These are phyloP conservation scores for Hypoxylon sp. DNA, from an alignment of 2,329 filamentous ascomycete genomes.

Conservation along the genomic window DNA sequence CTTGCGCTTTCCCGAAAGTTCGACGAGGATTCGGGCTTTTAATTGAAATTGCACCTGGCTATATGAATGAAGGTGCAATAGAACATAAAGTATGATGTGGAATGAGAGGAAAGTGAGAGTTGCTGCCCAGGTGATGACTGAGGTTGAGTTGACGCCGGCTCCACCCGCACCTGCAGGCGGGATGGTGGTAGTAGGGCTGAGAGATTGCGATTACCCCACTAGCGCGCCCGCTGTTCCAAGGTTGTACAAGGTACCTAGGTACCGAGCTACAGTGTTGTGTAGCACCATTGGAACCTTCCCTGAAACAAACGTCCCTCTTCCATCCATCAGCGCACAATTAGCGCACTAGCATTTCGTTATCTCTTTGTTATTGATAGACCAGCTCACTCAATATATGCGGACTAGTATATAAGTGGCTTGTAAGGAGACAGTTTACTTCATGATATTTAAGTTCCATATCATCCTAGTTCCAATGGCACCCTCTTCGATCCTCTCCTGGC, in stretches of 20 bases:
- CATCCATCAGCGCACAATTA: not conserved
- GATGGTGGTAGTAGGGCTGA: conserved; percentile 15
- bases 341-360: not conserved
- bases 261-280: not conserved
- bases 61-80: not conserved
- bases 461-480: not conserved
- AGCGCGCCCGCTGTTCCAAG: not conserved
- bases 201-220: not conserved
- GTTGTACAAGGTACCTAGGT: conserved; percentile 2
- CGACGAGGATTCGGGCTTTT: not conserved
- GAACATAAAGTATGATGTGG: not conserved
- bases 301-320: not conserved
- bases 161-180: not conserved
- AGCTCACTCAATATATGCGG: not conserved
- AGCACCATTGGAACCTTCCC: not conserved
- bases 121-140: not conserved
- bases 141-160: conserved; percentile 6
- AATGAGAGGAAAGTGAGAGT: not conserved
- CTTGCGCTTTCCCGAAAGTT: not conserved
- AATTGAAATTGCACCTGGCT: not conserved
- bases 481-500: not conserved
- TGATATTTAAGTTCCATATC: not conserved
- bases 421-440: not conserved
- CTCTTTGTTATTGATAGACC: not conserved
- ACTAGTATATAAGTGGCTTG: not conserved